Evolutionary conservation across 495 filamentous ascomycete genomes (phyloP), one percentile per base, ranked within the genome.

Genomic region (Platismatia glauca): DNA sequence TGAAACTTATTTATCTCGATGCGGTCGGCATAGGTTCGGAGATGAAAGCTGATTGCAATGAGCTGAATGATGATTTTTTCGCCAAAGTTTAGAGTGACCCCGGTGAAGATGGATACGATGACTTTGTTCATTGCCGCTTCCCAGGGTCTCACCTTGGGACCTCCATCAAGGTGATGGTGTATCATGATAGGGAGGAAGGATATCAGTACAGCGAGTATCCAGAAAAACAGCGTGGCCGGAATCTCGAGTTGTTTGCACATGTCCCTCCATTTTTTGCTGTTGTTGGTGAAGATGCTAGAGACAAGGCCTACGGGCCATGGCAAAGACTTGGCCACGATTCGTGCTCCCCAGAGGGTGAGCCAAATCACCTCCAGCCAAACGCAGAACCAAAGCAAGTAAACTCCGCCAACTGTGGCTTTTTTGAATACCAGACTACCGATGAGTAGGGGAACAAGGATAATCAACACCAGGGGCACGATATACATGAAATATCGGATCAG

Each of bases 1-100:
- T 91, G 87, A 68, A 92, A 91, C 69, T 95, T 94, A 75, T 96
- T 97, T 65, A 92, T 79, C 57, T 93, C 89, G 67, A 98, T 97
- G 16, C 93, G 83, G 69, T 95, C 90, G 31, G 89, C 85, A 65
- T 97, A 97, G 11, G 93, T 97, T 44, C 93, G 83, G 39, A 87
- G 79, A 70, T 98, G 93, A 72, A 98, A 97, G 68, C 85, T 90
- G 66, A 91, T 89, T 22, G 93, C 92, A 69, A 98, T 96, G 71
- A 96, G 84, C 69, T 97, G 91, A 62, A 96, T 93, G 65, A 96
- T 82, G 62, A 98, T 88, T 77, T 97, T 98, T 71, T 97, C 91
- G 53, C 88, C 78, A 57, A 94, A 83, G 73, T 98, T 97, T 58
- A 97, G 75, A 38, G 84, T 79, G 0, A 86, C 83, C 64, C 88